These are phyloP conservation scores for Aspergillus ochraceus DNA, from an alignment of 2,329 filamentous ascomycete species.

Conservation along the genomic window DNA sequence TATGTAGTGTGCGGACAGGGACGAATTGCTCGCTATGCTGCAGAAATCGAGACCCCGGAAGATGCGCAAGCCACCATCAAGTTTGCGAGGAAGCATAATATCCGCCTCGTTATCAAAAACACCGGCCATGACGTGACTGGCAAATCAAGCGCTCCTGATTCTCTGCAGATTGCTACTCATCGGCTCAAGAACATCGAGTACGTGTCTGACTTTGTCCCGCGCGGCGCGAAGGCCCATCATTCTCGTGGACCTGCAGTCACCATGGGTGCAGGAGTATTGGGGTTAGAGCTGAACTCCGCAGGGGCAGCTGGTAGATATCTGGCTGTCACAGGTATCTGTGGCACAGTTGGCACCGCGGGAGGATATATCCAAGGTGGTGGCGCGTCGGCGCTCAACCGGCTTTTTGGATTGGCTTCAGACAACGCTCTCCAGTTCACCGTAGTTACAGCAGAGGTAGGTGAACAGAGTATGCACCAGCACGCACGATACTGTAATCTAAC, in stretches of 20 bases:
- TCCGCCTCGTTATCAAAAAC: conserved; percentile 34
- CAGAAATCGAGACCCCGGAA: conserved; percentile 26
- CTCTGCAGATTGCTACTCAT: conserved; percentile 29
- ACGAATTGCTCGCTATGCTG: conserved; percentile 37
- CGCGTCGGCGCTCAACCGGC: conserved; percentile 45
- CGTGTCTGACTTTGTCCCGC: conserved; percentile 8
- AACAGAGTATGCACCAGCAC: not conserved
- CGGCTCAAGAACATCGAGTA: conserved; percentile 9
- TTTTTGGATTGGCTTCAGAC: conserved; percentile 54
- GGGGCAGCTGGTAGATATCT: not conserved
- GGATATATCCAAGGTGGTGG: conserved; percentile 45
- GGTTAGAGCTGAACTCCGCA: conserved; percentile 7
- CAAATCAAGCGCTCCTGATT: conserved; percentile 31
- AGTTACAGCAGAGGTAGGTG: conserved; percentile 42
- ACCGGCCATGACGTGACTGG: conserved; percentile 27
- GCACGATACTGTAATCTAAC: not conserved
- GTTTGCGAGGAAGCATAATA: conserved; percentile 30
- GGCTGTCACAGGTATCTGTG: conserved; percentile 9
- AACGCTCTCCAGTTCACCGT: conserved; percentile 52
- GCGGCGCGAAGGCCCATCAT: not conserved
- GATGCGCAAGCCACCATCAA: conserved; percentile 38
- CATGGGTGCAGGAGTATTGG: conserved; percentile 10
- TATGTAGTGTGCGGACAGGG: conserved; percentile 31
- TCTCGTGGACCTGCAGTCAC: not conserved
- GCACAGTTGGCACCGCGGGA: conserved; percentile 25